These are phyloP conservation scores for Fusarium haematococcum DNA, from an alignment of 2,329 filamentous ascomycete genomes.

Conservation along the genomic window DNA sequence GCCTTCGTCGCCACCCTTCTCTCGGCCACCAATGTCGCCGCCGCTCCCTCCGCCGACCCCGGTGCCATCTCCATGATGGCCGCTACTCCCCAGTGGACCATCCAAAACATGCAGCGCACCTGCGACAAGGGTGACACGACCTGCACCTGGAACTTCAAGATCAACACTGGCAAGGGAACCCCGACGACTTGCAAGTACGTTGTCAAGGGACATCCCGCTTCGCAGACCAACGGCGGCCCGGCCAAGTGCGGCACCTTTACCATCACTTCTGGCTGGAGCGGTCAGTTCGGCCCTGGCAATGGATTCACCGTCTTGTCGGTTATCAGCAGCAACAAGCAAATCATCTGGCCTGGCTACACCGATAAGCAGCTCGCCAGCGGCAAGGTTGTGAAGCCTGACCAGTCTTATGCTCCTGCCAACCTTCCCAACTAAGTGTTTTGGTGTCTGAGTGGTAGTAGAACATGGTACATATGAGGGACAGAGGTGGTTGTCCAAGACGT, in stretches of 20 bases:
- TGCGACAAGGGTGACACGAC: slow-evolving; percentile 52
- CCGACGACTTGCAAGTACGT: slow-evolving; percentile 41
- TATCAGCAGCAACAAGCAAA: slow-evolving; percentile 53
- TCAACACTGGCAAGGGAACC: slow-evolving; percentile 57
- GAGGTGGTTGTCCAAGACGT: background rate
- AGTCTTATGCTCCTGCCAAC: slow-evolving; percentile 54
- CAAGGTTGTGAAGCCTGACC: slow-evolving; percentile 60
- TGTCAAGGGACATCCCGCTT: slow-evolving; percentile 48
- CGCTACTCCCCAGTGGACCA: slow-evolving; percentile 54
- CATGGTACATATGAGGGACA: background rate
- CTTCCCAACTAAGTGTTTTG: slow-evolving; percentile 16
- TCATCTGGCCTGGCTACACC: slow-evolving; percentile 64
- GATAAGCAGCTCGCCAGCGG: slow-evolving; percentile 60
- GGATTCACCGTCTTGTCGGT: slow-evolving; percentile 67
- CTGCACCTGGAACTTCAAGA: slow-evolving; percentile 58
- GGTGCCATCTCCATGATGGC: slow-evolving; percentile 56
- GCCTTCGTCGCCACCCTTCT: slow-evolving; percentile 49
- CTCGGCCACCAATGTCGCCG: background rate
- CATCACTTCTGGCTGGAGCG: slow-evolving; percentile 66
- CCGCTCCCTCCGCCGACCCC: slow-evolving; percentile 6
- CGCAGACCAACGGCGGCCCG: slow-evolving; percentile 53
- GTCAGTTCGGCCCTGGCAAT: slow-evolving; percentile 62
- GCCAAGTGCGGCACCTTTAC: slow-evolving; percentile 60
- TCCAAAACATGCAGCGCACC: slow-evolving; percentile 52
- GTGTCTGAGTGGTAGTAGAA: background rate